Evolutionary conservation across 2,329 filamentous ascomycete species (phyloP), one percentile per base, ranked within the genome.

Genomic region (Parasarocladium wereldwijsianum): DNA sequence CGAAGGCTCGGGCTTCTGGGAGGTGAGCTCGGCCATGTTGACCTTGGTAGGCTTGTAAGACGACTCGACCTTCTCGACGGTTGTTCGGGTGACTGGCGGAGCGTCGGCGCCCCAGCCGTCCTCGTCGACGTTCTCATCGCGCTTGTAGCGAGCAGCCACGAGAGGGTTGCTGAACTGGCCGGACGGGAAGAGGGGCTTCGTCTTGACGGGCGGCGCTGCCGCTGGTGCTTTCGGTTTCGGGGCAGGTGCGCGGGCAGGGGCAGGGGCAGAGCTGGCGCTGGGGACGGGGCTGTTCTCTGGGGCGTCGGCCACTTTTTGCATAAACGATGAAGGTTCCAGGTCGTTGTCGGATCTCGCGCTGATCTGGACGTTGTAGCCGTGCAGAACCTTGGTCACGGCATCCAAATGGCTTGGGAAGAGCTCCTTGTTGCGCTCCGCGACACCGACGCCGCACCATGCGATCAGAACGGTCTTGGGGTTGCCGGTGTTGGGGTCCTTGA

Each of bases 331-430:
- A 21, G 86, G 81, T 17, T 79, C 83, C 37, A 98, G 70, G 49
- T 96, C 86, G 46, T 72, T 70, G 38, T 93, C 84, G 38, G 86
- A 92, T 36, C 90, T 82, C 36, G 90, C 90, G 31, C 86, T 96
- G 44, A 98, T 81, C 60, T 98, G 87, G 35, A 98, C 85, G 52
- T 98, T 90, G 54, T 96, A 98, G 41, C 90, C 85, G 59, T 94
- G 86, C 24, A 98, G 70, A 42, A 94, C 67, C 57, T 93, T 94
- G 37, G 85, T 76, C 21, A 96, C 85, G 27, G 84, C 78, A 36
- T 80, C 76, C 27, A 90, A 63, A 57, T 98, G 87, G 58, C 85
- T 94, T 41, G 84, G 93, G 52, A 98, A 98, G 58, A 96, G 96
- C 40, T 90, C 90, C 59, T 96, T 98, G 37, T 87, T 96, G 45